Evolutionary conservation across 257 asterid species (phyloP), one percentile per base, ranked within the genome.

Genomic region (Capsicum chinense): DNA sequence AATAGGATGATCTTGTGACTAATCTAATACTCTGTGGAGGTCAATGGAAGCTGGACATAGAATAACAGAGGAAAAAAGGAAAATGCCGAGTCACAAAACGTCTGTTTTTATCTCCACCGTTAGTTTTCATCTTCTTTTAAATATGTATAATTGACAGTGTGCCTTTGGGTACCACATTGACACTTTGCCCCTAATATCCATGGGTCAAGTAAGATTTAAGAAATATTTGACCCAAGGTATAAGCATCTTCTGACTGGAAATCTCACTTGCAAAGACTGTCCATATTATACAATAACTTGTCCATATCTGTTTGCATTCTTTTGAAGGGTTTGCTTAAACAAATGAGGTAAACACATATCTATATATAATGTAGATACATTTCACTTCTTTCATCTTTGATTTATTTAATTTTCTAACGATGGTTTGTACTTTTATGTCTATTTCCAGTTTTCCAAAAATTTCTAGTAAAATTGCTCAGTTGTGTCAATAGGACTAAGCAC

Each of bases 241-340:
- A 68, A 68, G 54, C 54, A 39, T 39, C 26, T 68, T 68, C 26
- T 68, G 54, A 68, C 37, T 39, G 26, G 52, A 14, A 37, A 39
- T 68, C 54, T 15, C 48, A 39, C 7, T 68, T 68, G 3, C 78
- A 37, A 39, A 7, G 78, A 68, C 78, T 0, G 52, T 68, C 54
- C 78, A 68, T 68, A 37, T 68, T 15, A 68, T 14, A 39, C 78
- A 68, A 68, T 68, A 37, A 11, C 44, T 48, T 73, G 60, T 73
- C 80, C 60, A 73, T 73, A 1, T 12, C 6, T 19, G 60, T 3
- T 73, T 48, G 80, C 42, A 73, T 71, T 71, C 58, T 47, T 71
- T 47, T 71, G 59, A 73, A 47, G 59, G 59, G 42, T 73, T 47
- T 47, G 42, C 58, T 17, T 73, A 50, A n/a, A 10, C 12, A n/a